Conservation (phyloP, 179 eudicot species). For the Beta corolliflora region DNA sequence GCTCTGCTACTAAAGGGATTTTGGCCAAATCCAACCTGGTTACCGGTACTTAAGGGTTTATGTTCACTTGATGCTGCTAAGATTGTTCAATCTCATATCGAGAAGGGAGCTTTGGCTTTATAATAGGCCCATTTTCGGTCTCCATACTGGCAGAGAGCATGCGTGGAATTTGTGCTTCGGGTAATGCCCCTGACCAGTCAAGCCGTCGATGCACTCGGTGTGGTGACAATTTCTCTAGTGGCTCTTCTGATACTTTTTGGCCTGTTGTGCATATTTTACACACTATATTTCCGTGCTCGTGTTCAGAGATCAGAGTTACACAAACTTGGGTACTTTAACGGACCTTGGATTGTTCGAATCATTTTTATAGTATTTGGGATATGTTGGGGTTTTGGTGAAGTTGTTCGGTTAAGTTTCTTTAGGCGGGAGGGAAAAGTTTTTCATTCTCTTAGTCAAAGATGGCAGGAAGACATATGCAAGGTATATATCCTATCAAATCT, state of each 20-base stretch:
- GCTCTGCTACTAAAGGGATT: neutral
- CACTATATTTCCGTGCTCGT: conserved; percentile 65
- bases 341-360: conserved; percentile 90
- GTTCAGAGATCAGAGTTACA: conserved; percentile 49
- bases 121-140: conserved; percentile 45
- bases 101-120: conserved; percentile 37
- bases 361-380: conserved; percentile 58
- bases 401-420: conserved; percentile 62
- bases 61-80: conserved; percentile 42
- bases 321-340: conserved; percentile 73
- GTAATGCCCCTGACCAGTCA: conserved; percentile 98
- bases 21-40: conserved; percentile 1
- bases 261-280: conserved; percentile 68
- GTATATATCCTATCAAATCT: conserved; percentile 82
- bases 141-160: conserved; percentile 99
- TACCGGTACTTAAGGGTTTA: conserved; percentile 24
- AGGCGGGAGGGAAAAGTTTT: conserved; percentile 63
- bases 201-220: conserved; percentile 97
- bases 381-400: conserved; percentile 85
- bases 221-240: conserved; percentile 85
- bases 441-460: conserved; percentile 52
- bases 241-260: conserved; percentile 62
- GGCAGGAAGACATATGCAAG: conserved; percentile 90
- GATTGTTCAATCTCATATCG: conserved; percentile 33
- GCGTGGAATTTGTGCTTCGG: conserved; percentile 89